Conservation (phyloP, 2,329 filamentous ascomycete species). For the Apiospora aurea region DNA sequence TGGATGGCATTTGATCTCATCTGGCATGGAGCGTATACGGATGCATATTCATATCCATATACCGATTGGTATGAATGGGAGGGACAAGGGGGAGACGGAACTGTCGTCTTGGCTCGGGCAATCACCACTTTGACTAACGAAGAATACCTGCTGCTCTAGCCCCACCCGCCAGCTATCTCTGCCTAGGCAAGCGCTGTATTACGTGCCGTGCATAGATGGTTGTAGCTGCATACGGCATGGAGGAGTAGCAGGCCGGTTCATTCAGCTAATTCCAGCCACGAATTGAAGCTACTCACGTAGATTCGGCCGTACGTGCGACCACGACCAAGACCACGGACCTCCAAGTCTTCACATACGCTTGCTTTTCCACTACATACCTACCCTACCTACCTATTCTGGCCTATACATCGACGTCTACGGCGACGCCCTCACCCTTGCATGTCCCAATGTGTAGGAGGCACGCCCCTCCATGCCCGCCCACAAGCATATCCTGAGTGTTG, state of each 20-base stretch:
- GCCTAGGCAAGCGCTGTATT: slow-evolving; percentile 14
- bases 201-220: not conserved
- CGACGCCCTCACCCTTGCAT: slow-evolving; percentile 15
- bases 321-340: not conserved
- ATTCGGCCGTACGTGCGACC: slow-evolving; percentile 23
- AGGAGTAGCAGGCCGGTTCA: slow-evolving; percentile 9
- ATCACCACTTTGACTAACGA: not conserved
- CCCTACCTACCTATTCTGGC: not conserved
- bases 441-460: slow-evolving; percentile 9
- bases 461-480: not conserved
- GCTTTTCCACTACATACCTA: not conserved
- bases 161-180: not conserved
- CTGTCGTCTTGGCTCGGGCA: slow-evolving; percentile 12
- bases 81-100: not conserved
- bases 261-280: slow-evolving; percentile 4
- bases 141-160: slow-evolving; percentile 15
- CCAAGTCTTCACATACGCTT: not conserved
- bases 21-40: not conserved
- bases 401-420: not conserved
- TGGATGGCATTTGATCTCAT: not conserved
- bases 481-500: slow-evolving; percentile 18
- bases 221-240: not conserved
- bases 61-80: not conserved
- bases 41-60: not conserved
- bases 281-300: slow-evolving; percentile 19